Evolutionary conservation across 257 asterid species (phyloP).

Genomic region (Capsicum chinense): DNA sequence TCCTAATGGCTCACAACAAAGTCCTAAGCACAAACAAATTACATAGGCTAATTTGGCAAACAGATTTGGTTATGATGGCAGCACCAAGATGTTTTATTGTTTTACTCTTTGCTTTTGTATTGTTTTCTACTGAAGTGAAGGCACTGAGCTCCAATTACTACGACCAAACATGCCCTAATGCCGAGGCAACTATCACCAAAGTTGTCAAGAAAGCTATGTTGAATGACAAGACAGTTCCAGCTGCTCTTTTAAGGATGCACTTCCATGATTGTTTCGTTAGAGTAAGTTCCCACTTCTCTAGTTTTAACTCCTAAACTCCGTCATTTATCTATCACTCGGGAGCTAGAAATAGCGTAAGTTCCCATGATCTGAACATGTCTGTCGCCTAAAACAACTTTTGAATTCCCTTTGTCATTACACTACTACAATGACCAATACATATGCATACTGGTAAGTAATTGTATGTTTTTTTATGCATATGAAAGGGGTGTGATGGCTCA

Average conservation of each 20-base stretch:
- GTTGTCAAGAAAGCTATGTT: slow-evolving; percentile 59
- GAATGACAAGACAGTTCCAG: slow-evolving; percentile 78
- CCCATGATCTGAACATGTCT: no score
- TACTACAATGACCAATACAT: no score
- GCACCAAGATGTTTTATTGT: slow-evolving; percentile 33
- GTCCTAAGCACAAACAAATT: background rate
- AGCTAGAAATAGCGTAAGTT: no score
- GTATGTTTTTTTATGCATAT: background rate
- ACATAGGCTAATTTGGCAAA: background rate
- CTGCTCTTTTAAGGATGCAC: slow-evolving; percentile 86
- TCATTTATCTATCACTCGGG: no score
- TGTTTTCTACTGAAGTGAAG: slow-evolving; percentile 34
- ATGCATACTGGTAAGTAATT: background rate
- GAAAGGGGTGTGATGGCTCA: slow-evolving; percentile 88
- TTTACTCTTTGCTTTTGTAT: slow-evolving; percentile 30
- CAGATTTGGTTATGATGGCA: slow-evolving; percentile 43
- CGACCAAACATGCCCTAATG: slow-evolving; percentile 67
- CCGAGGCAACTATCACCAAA: slow-evolving; percentile 47
- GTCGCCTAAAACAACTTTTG: background rate
- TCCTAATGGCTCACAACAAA: background rate
- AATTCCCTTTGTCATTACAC: background rate
- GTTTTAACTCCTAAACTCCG: background rate
- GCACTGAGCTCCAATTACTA: slow-evolving; percentile 64
- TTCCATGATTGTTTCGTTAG: slow-evolving; percentile 90
- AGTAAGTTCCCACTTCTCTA: slow-evolving; percentile 38